These are phyloP conservation scores for Malus asiatica DNA, from an alignment of 306 rosid species.

Conservation along the genomic window DNA sequence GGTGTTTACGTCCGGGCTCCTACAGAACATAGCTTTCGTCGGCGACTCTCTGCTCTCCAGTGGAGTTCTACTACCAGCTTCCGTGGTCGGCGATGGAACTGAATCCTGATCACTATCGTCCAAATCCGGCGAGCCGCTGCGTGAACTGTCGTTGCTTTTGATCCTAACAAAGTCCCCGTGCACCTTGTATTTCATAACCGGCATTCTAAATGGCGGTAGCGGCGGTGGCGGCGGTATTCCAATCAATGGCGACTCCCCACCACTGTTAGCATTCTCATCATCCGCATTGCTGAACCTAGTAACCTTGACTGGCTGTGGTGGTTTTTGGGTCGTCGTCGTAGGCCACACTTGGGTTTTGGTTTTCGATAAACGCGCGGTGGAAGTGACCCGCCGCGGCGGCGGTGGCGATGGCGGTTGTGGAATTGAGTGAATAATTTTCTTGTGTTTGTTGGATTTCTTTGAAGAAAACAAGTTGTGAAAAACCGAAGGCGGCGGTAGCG, in stretches of 20 bases:
- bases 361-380: background rate
- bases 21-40: conserved; percentile 33
- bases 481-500: conserved; percentile 38
- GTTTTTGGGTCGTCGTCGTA: conserved; percentile 16
- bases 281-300: conserved; percentile 19
- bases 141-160: conserved; percentile 52
- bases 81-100: conserved; percentile 16
- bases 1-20: conserved; percentile 69
- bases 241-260: conserved; percentile 49
- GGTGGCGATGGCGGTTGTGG: conserved; percentile 9
- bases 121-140: conserved; percentile 51
- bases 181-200: conserved; percentile 34
- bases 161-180: conserved; percentile 71
- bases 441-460: conserved; percentile 43
- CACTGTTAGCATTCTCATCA: conserved; percentile 17
- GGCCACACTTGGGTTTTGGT: conserved; percentile 31
- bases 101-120: conserved; percentile 40
- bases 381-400: background rate
- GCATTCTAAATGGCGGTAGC: conserved; percentile 52
- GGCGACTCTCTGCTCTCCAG: conserved; percentile 25
- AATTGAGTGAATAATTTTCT: conserved; percentile 21
- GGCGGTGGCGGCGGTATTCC: conserved; percentile 66
- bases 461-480: conserved; percentile 39
- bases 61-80: background rate
- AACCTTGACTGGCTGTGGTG: conserved; percentile 17